Evolutionary conservation across 169 alveolate species (phyloP).

Genomic region (Plasmodium sp.): DNA sequence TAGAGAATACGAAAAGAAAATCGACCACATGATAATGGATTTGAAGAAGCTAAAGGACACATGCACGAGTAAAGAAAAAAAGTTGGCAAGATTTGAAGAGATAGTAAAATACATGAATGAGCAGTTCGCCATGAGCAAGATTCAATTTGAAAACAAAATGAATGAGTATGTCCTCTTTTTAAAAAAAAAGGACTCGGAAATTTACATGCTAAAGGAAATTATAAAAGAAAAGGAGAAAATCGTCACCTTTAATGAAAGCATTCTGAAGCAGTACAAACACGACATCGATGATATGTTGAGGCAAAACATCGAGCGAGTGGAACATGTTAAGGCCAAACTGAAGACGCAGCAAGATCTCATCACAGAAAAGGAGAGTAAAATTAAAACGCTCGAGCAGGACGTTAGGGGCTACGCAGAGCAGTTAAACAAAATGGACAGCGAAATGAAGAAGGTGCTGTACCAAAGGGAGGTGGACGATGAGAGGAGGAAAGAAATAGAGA

Average conservation of each 20-base stretch:
- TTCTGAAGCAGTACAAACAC: conserved; percentile 58
- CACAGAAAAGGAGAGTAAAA: conserved; percentile 19
- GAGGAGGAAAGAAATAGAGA: conserved; percentile 31
- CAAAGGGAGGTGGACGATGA: conserved; percentile 8
- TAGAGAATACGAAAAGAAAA: conserved; percentile 58
- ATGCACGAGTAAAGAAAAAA: conserved; percentile 35
- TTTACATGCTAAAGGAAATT: conserved; percentile 61
- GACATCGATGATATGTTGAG: conserved; percentile 66
- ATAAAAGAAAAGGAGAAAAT: conserved; percentile 63
- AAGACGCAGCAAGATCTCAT: conserved; percentile 30
- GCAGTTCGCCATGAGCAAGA: conserved; percentile 50
- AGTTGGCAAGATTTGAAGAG: conserved; percentile 30
- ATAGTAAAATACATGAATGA: conserved; percentile 64
- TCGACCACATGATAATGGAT: conserved; percentile 42
- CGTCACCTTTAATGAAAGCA: conserved; percentile 41
- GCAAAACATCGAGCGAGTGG: conserved; percentile 45
- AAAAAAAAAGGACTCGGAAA: conserved; percentile 69
- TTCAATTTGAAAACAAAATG: conserved; percentile 72
- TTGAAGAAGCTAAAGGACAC: conserved; percentile 38
- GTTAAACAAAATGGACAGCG: conserved; percentile 20
- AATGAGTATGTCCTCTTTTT: conserved; percentile 57
- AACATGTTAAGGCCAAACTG: conserved; percentile 33
- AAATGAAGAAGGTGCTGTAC: conserved; percentile 18
- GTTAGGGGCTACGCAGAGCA: not conserved
- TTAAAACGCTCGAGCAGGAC: conserved; percentile 1